These are phyloP conservation scores for Geranium incanum DNA, from an alignment of 441 rosid genomes.

Conservation along the genomic window DNA sequence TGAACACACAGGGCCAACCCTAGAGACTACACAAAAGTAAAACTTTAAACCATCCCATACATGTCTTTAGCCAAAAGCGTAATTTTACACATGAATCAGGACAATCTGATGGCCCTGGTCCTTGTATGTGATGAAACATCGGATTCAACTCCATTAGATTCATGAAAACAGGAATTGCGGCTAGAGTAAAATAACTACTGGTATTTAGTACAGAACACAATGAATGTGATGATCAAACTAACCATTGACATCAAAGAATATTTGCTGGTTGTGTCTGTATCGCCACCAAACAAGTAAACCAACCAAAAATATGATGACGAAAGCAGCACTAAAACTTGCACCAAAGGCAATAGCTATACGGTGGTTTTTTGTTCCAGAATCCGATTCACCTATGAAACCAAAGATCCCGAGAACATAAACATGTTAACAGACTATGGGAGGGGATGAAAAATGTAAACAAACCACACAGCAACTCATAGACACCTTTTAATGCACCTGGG, in stretches of 20 bases:
- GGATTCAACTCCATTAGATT: not conserved
- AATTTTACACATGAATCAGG: not conserved
- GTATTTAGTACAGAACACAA: not conserved
- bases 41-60: not conserved
- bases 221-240: conserved; percentile 11
- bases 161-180: not conserved
- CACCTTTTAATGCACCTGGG: not conserved
- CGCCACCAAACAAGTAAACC: conserved; percentile 80
- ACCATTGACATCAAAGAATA: conserved; percentile 87
- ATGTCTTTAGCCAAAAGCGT: not conserved
- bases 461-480: not conserved
- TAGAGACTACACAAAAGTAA: not conserved
- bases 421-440: not conserved
- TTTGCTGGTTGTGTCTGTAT: conserved; percentile 56
- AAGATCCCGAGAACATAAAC: not conserved
- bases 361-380: conserved; percentile 43
- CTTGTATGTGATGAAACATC: not conserved
- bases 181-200: not conserved
- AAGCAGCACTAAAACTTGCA: conserved; percentile 54
- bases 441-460: not conserved
- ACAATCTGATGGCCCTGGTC: not conserved
- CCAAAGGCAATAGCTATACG: conserved; percentile 70
- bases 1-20: not conserved
- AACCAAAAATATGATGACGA: conserved; percentile 50
- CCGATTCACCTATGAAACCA: not conserved